A percentile compares a stretch with the other conserved stretches of the same genome.
Evolutionary conservation across 225 moss, liverwort and hornwort genomes (phyloP).

Genomic region (Pseudoscleropodium purum): DNA sequence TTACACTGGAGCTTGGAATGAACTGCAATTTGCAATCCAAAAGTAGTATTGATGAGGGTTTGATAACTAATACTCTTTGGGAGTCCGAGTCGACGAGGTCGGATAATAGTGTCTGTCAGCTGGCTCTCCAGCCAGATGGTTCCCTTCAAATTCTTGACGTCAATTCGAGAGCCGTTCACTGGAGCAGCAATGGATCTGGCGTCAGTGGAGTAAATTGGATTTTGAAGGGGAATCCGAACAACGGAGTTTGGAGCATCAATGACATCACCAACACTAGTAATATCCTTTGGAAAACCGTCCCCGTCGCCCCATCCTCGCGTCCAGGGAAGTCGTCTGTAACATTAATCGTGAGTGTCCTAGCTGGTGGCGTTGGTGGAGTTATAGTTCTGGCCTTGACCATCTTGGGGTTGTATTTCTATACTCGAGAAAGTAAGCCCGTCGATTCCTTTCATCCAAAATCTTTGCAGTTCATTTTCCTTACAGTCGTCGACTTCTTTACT

Average conservation of each 20-base stretch:
- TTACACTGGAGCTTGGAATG: not conserved
- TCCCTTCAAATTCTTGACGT: not conserved
- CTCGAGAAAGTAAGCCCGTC: not conserved
- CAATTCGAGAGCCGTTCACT: not conserved
- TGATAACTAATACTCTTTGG: not conserved
- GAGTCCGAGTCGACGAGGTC: not conserved
- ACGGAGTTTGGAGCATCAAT: not conserved
- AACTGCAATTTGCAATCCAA: not conserved
- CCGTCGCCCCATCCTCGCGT: accelerated
- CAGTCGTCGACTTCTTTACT: not conserved
- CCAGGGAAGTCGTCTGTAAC: not conserved
- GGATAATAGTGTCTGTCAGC: not conserved
- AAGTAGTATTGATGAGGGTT: not conserved
- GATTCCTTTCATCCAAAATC: too few relatives aligned
- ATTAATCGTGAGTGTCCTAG: not conserved
- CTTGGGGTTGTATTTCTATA: not conserved
- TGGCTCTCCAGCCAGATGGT: not conserved
- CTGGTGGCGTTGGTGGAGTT: not conserved
- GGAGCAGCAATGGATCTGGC: not conserved
- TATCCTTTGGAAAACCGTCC: not conserved
- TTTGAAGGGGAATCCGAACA: not conserved
- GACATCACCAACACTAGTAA: not conserved
- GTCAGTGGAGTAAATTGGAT: not conserved
- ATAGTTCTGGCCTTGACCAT: not conserved
- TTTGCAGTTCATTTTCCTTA: not conserved